Percentiles rank a stretch among this genome's conserved stretches.
Evolutionary conservation across 2,329 filamentous ascomycete species (phyloP).

Genomic region (Talaromyces funiculosus): DNA sequence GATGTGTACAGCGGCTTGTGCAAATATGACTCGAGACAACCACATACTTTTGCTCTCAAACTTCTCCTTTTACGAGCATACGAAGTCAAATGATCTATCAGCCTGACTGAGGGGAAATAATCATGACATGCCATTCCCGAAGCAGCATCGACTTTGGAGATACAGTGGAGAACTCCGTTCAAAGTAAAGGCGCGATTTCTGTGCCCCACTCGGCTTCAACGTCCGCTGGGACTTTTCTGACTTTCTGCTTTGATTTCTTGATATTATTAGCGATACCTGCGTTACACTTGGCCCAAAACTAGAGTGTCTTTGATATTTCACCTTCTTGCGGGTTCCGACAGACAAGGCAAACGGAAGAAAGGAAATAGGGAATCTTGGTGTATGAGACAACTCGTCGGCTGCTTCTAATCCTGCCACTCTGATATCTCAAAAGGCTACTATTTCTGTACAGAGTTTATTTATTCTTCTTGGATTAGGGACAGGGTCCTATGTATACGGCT

Average conservation of each 20-base stretch:
- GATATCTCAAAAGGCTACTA: background rate
- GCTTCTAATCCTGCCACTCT: background rate
- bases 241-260: background rate
- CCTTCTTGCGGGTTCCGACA: conserved; percentile 1
- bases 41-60: background rate
- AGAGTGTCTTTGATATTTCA: background rate
- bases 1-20: background rate
- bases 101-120: too few relatives aligned
- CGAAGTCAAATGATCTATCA: too few relatives aligned
- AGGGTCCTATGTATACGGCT: too few relatives aligned
- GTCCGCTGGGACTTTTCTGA: too few relatives aligned
- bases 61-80: background rate
- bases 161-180: background rate
- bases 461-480: background rate
- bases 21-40: background rate
- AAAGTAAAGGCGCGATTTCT: background rate
- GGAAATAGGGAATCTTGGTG: background rate
- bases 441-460: background rate
- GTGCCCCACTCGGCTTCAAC: background rate
- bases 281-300: background rate
- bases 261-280: background rate
- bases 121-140: background rate
- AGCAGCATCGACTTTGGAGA: background rate
- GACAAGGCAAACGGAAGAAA: background rate
- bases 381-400: background rate